Percentiles rank a stretch among this genome's conserved stretches.
phyloP scores from a whole-genome alignment of 2,329 filamentous ascomycete species.

The Fusarium sacchari region DNA sequence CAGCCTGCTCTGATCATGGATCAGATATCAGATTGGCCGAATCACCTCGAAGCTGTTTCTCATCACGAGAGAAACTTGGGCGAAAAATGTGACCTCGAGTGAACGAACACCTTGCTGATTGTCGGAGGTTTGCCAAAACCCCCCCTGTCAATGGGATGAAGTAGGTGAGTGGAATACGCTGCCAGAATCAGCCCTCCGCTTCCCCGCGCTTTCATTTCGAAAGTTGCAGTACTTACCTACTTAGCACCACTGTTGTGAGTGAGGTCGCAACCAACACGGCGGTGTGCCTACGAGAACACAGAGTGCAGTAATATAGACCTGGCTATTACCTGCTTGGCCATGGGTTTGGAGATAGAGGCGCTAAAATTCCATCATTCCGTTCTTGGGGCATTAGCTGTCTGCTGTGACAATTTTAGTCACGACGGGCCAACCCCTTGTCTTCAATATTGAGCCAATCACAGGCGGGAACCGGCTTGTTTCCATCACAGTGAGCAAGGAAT shows the following conservation, averaged over 20 bases:
- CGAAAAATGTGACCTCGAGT: not conserved
- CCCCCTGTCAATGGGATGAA: constrained; percentile 11
- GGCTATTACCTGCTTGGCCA: constrained; percentile 24
- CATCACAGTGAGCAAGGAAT: constrained; percentile 35
- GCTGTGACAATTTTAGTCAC: constrained; percentile 41
- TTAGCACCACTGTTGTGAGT: constrained; percentile 14
- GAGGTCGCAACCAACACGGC: constrained; percentile 33
- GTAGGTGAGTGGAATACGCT: constrained; percentile 17
- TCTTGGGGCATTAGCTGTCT: constrained; percentile 19
- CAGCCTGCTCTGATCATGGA: not conserved
- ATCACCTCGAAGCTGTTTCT: not conserved
- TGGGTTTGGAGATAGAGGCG: constrained; percentile 23
- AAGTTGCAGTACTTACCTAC: too few species aligned
- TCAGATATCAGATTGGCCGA: not conserved
- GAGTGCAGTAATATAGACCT: constrained; percentile 34
- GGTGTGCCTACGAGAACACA: constrained; percentile 34
- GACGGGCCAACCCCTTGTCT: constrained; percentile 25
- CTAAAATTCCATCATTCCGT: constrained; percentile 35
- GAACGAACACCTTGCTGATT: not conserved
- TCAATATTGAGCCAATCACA: constrained; percentile 31
- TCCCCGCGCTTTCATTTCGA: constrained; percentile 28
- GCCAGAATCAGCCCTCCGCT: constrained; percentile 18
- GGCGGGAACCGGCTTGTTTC: constrained; percentile 6
- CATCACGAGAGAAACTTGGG: not conserved
- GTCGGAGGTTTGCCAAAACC: not conserved